These are phyloP conservation scores for Penicillium maclennaniae DNA, from an alignment of 495 filamentous ascomycete genomes.

Conservation along the genomic window DNA sequence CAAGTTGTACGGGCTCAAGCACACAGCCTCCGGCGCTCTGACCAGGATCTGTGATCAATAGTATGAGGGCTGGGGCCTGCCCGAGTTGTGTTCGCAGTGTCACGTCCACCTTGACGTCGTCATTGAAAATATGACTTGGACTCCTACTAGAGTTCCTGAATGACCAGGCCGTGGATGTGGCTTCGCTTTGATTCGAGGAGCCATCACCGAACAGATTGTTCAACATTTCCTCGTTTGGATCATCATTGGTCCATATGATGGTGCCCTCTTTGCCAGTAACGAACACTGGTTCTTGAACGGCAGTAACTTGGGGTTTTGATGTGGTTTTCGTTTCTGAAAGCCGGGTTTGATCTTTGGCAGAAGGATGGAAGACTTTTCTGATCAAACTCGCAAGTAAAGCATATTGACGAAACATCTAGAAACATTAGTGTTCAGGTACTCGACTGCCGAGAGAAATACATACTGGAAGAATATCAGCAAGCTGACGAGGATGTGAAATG, in stretches of 20 bases:
- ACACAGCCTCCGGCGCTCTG: not conserved
- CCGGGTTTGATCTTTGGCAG: constrained; percentile 7
- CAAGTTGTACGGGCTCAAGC: constrained; percentile 20
- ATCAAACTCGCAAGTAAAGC: constrained; percentile 63
- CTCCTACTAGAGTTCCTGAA: not conserved
- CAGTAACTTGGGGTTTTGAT: not conserved
- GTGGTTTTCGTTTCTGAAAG: not conserved
- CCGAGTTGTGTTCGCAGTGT: constrained; percentile 44
- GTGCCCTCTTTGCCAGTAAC: constrained; percentile 13
- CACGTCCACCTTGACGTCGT: constrained; percentile 42
- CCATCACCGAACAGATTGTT: constrained; percentile 24
- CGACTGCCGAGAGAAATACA: constrained; percentile 4
- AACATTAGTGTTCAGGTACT: constrained; percentile 2
- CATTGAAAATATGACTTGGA: not conserved
- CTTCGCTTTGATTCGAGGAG: not conserved
- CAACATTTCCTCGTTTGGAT: constrained; percentile 37
- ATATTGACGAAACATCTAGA: constrained; percentile 66
- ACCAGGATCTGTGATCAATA: constrained; percentile 34
- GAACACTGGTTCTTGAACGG: not conserved
- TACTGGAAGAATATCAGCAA: constrained; percentile 70
- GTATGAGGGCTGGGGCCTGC: constrained; percentile 41
- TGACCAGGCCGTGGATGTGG: not conserved
- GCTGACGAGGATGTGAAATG: constrained; percentile 82
- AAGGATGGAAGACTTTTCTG: constrained; percentile 51
- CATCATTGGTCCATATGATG: constrained; percentile 38